A percentile compares a stretch with the other conserved stretches of the same genome.
Evolutionary conservation across 2,329 filamentous ascomycete genomes (phyloP).

Genomic region (Aureobasidium sp.): DNA sequence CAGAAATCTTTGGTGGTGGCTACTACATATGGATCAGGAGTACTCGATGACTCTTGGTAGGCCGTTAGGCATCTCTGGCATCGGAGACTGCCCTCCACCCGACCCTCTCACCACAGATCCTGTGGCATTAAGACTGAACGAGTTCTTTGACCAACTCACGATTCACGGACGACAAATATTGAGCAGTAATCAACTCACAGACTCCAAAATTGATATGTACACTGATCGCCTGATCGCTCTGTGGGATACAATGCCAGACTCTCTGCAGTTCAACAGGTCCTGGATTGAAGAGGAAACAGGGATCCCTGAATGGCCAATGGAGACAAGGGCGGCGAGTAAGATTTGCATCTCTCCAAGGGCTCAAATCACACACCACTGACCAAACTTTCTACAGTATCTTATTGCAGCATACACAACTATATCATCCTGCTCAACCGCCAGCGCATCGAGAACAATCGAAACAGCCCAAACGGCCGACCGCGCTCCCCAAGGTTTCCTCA

Average conservation of each 20-base stretch:
- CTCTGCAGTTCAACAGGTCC: slow-evolving; percentile 40
- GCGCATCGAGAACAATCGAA: slow-evolving; percentile 27
- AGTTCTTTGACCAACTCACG: slow-evolving; percentile 43
- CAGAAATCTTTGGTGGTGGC: slow-evolving; percentile 46
- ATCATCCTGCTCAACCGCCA: slow-evolving; percentile 44
- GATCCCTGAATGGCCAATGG: slow-evolving; percentile 42
- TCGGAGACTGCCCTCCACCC: slow-evolving; percentile 43
- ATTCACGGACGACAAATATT: slow-evolving; percentile 43
- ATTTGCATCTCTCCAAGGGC: neutral
- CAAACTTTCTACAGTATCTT: slow-evolving; percentile 31
- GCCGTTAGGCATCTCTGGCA: slow-evolving; percentile 43
- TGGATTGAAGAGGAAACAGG: slow-evolving; percentile 35
- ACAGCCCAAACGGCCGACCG: neutral
- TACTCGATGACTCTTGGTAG: slow-evolving; percentile 45
- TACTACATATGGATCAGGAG: slow-evolving; percentile 46
- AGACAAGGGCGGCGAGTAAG: slow-evolving; percentile 40
- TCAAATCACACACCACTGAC: neutral
- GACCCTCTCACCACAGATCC: slow-evolving; percentile 40
- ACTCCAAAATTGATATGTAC: slow-evolving; percentile 40
- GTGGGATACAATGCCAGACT: slow-evolving; percentile 42
- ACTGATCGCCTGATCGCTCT: slow-evolving; percentile 38
- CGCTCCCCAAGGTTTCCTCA: neutral
- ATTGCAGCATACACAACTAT: slow-evolving; percentile 43
- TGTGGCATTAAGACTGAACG: slow-evolving; percentile 37
- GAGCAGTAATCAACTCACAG: slow-evolving; percentile 36